Conservation (phyloP, 2,329 filamentous ascomycete species). For the Fusarium setosum region DNA sequence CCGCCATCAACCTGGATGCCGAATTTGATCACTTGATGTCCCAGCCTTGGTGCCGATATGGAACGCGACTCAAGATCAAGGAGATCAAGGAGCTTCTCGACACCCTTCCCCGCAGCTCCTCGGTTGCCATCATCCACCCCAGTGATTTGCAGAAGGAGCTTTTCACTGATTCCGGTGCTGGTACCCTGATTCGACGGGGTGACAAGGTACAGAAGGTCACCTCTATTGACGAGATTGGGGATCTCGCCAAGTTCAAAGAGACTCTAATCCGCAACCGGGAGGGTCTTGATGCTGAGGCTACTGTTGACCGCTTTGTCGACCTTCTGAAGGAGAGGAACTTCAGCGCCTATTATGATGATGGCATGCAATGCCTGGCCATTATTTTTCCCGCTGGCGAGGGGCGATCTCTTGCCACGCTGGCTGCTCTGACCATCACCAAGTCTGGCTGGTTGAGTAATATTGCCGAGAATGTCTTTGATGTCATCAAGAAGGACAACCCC, state of each 20-base stretch:
- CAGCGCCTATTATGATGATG: slow-evolving; percentile 93
- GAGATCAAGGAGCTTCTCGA: slow-evolving; percentile 96
- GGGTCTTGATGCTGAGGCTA: slow-evolving; percentile 82
- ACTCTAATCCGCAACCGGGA: slow-evolving; percentile 85
- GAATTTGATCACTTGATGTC: slow-evolving; percentile 94
- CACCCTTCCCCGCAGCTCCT: slow-evolving; percentile 89
- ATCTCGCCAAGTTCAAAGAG: slow-evolving; percentile 81
- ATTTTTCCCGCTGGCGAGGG: slow-evolving; percentile 79
- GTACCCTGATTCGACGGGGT: slow-evolving; percentile 90
- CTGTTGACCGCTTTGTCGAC: slow-evolving; percentile 88
- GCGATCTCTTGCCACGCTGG: slow-evolving; percentile 80
- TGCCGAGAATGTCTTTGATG: slow-evolving; percentile 92
- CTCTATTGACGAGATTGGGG: slow-evolving; percentile 78
- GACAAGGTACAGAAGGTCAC: slow-evolving; percentile 85
- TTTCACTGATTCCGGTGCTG: slow-evolving; percentile 95
- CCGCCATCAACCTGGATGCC: slow-evolving; percentile 95
- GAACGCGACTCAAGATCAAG: slow-evolving; percentile 95
- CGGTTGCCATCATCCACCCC: slow-evolving; percentile 97
- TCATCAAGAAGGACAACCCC: slow-evolving; percentile 92
- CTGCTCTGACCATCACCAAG: slow-evolving; percentile 93
- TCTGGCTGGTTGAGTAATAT: slow-evolving; percentile 95
- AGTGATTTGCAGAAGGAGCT: slow-evolving; percentile 96
- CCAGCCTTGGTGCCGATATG: slow-evolving; percentile 94
- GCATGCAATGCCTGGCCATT: slow-evolving; percentile 91
- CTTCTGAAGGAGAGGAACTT: slow-evolving; percentile 82